Base-by-base conservation (phyloP, 331 rosid species). In the Arachis monticola region DNA sequence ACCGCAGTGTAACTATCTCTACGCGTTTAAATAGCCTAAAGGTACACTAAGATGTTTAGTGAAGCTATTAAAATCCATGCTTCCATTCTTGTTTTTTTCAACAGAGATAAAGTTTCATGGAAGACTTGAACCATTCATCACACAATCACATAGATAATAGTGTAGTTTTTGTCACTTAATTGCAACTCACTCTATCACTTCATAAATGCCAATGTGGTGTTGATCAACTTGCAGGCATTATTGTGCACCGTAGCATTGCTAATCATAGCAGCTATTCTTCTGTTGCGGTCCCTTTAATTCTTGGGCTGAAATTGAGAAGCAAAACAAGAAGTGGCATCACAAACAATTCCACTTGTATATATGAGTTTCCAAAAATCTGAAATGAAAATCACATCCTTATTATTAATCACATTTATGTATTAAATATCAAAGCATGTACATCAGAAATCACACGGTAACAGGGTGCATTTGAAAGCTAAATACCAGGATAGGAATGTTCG, bases 141-240 rank as follows among this genome's bases (percentile, higher is more conserved):
- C 38, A 32, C 38, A 32, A 32, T 32, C 38, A 2, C 3, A 32
- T 32, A 32, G 2, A 32, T 35, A n/a, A 31, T 30, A 64, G 2
- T 47, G 10, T 32, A 22, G 52, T 45, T 64, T 17, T 17, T 17
- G 22, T 17, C 42, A 31, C 35, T 62, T 22, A 17, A 17, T 17
- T 52, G 8, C 53, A 48, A 11, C 11, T 48, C 11, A 50, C 46
- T 55, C 51, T 30, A 57, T 47, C 69, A n/a, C 73, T 56, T 68
- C 53, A 64, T 80, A 50, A 67, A 14, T 50, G 52, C 42, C 31
- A 1, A 35, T 58, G 46, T 32, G 38, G 13, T 72, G 80, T 3
- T 51, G 1, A 64, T 69, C 27, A 64, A 63, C n/a, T 75, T 83
- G 79, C 82, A 83, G 87, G 84, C 87, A 30, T 74, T 79, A 44